Base-by-base conservation (phyloP, 1,284 basidiomycete genomes). In the Ganoderma lucidum region DNA sequence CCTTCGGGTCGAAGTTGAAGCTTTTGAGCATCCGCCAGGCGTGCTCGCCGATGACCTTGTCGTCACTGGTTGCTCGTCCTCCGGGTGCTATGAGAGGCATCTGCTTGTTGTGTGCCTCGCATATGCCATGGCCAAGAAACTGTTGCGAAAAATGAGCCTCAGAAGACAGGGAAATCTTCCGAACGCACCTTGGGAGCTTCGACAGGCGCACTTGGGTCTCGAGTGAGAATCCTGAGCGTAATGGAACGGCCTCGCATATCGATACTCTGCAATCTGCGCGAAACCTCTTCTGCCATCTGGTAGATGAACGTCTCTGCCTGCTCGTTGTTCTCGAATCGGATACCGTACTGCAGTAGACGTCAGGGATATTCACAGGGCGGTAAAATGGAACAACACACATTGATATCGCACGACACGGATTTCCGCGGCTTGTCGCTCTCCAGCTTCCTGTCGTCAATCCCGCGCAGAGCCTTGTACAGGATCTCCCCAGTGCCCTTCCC, bases 71-170 rank as follows among this genome's bases (percentile, higher is more conserved):
- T 2, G 95, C 90, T 30, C 83, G 82, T 2, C 92, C 92, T 10
- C 84, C 85, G 3, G 85, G 82, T 3, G 84, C 90, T 9, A 84
- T 81, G 1, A 97, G 82, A 1, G 88, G 80, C 0, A 82, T 82
- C 73, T 94, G 93, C 77, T 93, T 94, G 78, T 90, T 96, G 82
- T 92, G 93, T 0, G 90, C 86, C 65, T 96, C 91, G 79, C 96
- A 98, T 12, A 87, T 81, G 0, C 97, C 97, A 76, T 99, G 97
- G 0, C 97, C 97, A 74, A 99, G 86, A 73, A 98, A 98, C 93
- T 96, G 77, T 58, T 58, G 53, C 30, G 9, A 6, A 37, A 32
- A 5, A 39, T 23, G 37, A 19, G 32, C 62, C 41, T 73, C 42
- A 32, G 23, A 4, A 45, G 17, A 17, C 41, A 19, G 42, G 51